Evolutionary conservation across 768 basidiomycete genomes (phyloP).

Genomic region (Mycena capillaripes): DNA sequence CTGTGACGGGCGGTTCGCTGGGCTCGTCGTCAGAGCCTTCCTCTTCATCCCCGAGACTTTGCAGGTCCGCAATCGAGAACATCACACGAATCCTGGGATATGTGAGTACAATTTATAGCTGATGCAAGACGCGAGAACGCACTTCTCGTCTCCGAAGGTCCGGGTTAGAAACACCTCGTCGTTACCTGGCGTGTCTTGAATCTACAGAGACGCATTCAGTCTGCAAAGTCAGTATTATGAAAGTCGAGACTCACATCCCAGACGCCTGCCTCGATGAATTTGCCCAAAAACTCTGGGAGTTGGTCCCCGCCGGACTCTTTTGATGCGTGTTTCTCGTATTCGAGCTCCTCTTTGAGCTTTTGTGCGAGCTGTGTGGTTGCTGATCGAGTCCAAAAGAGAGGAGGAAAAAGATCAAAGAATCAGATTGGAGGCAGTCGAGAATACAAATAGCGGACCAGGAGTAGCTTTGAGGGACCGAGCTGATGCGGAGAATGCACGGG

Average conservation of each 20-base stretch:
- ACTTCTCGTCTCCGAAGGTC: slow-evolving; percentile 93
- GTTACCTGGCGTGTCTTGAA: slow-evolving; percentile 77
- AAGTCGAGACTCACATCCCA: slow-evolving; percentile 75
- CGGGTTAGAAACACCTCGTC: slow-evolving; percentile 88
- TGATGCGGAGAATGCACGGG: slow-evolving; percentile 16
- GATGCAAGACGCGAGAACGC: slow-evolving; percentile 45
- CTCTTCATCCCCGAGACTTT: slow-evolving; percentile 57
- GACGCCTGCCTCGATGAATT: slow-evolving; percentile 77
- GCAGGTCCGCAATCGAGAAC: slow-evolving; percentile 94
- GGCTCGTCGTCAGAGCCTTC: slow-evolving; percentile 50
- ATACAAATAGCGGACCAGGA: not conserved
- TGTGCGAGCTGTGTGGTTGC: slow-evolving; percentile 79
- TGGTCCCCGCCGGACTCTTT: slow-evolving; percentile 64
- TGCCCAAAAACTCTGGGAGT: slow-evolving; percentile 81
- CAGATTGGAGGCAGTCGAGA: too few relatives aligned
- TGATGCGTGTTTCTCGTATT: slow-evolving; percentile 70
- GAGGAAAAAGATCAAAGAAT: not conserved
- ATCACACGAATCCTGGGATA: slow-evolving; percentile 85
- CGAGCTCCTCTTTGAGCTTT: slow-evolving; percentile 84
- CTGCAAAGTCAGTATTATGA: not conserved
- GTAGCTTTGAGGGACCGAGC: not conserved
- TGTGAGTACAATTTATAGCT: not conserved
- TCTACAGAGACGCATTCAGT: slow-evolving; percentile 51
- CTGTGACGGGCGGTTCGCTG: slow-evolving; percentile 64
- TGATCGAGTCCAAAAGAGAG: not conserved